These are phyloP conservation scores for Stagonosporopsis rhizophila DNA, from an alignment of 2,329 filamentous ascomycete species.

Conservation along the genomic window DNA sequence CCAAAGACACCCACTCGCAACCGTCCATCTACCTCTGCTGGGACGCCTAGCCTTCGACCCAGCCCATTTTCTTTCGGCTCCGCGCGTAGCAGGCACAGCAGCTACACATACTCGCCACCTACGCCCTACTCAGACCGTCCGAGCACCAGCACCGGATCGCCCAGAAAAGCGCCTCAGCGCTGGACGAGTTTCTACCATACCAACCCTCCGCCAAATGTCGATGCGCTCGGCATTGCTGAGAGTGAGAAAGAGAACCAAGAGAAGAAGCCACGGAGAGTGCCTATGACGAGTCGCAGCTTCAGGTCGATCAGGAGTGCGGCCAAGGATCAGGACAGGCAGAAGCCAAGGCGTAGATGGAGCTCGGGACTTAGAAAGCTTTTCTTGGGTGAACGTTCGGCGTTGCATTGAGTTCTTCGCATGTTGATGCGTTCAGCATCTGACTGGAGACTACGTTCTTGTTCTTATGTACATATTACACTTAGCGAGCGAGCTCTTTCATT, in stretches of 20 bases:
- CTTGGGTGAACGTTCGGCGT: constrained; percentile 2
- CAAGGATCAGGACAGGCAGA: constrained; percentile 16
- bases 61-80: constrained; percentile 22
- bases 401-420: background rate
- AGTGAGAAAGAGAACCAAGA: background rate
- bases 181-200: constrained; percentile 15
- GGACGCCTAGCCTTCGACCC: constrained; percentile 8
- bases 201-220: constrained; percentile 2
- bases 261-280: background rate
- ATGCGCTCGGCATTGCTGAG: constrained; percentile 12
- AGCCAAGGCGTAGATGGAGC: constrained; percentile 32
- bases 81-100: constrained; percentile 15
- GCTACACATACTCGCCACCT: constrained; percentile 17
- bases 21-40: constrained; percentile 18
- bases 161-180: constrained; percentile 11
- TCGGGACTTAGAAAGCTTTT: constrained; percentile 33
- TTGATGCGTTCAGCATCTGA: background rate
- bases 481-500: constrained; percentile 3
- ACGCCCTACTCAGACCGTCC: constrained; percentile 13
- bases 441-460: background rate
- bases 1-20: constrained; percentile 18
- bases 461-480: constrained; percentile 1
- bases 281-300: constrained; percentile 15
- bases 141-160: constrained; percentile 16
- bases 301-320: constrained; percentile 13